Conservation (phyloP, 768 basidiomycete species). For the Mycena chlorophos region DNA sequence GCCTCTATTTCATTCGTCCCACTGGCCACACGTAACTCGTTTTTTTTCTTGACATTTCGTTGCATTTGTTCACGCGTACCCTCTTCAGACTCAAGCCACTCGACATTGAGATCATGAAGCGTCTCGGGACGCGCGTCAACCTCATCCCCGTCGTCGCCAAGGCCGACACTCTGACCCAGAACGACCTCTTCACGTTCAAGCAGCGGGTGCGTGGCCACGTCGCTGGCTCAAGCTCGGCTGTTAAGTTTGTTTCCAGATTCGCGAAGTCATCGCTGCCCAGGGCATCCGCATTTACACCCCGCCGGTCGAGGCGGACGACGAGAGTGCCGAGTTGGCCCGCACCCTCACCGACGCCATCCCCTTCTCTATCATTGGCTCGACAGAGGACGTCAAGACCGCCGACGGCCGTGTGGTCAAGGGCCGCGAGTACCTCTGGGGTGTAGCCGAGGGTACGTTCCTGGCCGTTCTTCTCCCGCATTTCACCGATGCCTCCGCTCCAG, state of each 20-base stretch:
- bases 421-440: slow-evolving; percentile 98
- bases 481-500: slow-evolving; percentile 45
- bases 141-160: slow-evolving; percentile 97
- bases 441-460: slow-evolving; percentile 93
- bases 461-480: slow-evolving; percentile 10
- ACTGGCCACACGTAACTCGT: slow-evolving; percentile 90
- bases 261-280: slow-evolving; percentile 87
- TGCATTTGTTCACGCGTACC: slow-evolving; percentile 5
- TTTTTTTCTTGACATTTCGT: slow-evolving; percentile 5
- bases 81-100: slow-evolving; percentile 81
- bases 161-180: slow-evolving; percentile 95
- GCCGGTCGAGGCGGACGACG: slow-evolving; percentile 86
- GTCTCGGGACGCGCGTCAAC: slow-evolving; percentile 95
- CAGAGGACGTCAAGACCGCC: slow-evolving; percentile 86
- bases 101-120: slow-evolving; percentile 99
- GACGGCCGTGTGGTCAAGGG: slow-evolving; percentile 96
- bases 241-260: slow-evolving; percentile 53
- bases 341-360: slow-evolving; percentile 90
- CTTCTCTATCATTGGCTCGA: slow-evolving; percentile 98
- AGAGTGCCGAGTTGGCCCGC: slow-evolving; percentile 84
- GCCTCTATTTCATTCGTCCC: slow-evolving; percentile 94
- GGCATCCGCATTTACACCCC: slow-evolving; percentile 95
- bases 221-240: slow-evolving; percentile 8
- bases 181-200: slow-evolving; percentile 90
- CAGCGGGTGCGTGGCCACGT: slow-evolving; percentile 64